These are phyloP conservation scores for Corylus americana DNA, from an alignment of 306 rosid genomes.

Conservation along the genomic window DNA sequence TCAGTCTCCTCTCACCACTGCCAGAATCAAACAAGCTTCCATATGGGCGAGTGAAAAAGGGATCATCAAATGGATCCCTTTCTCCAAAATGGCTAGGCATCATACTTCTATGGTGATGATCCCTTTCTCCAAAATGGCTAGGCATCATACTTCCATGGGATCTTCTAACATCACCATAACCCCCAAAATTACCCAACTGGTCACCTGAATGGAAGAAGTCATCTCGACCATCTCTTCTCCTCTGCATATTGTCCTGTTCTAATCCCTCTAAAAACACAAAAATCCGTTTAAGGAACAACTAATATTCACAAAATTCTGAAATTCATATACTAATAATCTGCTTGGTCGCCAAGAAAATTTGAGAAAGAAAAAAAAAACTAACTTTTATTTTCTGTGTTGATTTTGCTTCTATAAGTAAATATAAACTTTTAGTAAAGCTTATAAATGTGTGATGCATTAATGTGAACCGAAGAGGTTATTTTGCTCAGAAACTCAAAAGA, in stretches of 20 bases:
- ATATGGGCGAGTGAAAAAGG: conserved; percentile 65
- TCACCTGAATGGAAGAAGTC: conserved; percentile 35
- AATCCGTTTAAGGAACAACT: background rate
- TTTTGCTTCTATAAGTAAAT: background rate
- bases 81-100: conserved; percentile 55
- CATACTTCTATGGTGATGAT: conserved; percentile 25
- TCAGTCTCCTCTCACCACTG: conserved; percentile 3
- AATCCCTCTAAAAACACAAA: conserved; percentile 14
- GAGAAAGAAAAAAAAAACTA: background rate
- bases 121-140: conserved; percentile 30
- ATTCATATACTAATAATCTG: background rate
- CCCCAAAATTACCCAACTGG: conserved; percentile 25
- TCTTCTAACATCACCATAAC: conserved; percentile 53
- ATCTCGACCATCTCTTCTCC: conserved; percentile 41
- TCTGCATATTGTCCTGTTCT: conserved; percentile 44
- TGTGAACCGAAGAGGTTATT: background rate
- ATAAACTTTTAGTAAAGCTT: too few relatives aligned
- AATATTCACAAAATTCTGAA: background rate
- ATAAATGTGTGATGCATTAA: background rate
- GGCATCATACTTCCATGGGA: conserved; percentile 43
- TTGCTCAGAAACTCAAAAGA: background rate
- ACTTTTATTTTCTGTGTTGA: background rate
- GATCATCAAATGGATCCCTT: conserved; percentile 82
- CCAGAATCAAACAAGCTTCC: conserved; percentile 37
- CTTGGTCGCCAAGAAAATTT: background rate